Evolutionary conservation across 2,329 filamentous ascomycete species (phyloP).

Genomic region (Penicillium sp.): DNA sequence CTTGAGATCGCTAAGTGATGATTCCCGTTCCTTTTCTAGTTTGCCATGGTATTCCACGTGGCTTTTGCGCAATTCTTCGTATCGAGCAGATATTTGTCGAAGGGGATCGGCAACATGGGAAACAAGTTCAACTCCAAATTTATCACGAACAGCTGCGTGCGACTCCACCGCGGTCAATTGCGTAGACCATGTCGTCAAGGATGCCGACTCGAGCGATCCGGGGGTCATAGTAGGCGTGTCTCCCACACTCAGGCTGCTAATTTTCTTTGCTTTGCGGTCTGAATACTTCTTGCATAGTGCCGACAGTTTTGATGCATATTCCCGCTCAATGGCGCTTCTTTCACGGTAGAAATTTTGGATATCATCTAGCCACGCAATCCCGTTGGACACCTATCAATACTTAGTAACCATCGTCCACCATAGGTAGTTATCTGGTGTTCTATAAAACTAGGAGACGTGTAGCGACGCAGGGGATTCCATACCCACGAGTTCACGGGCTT

Average conservation of each 20-base stretch:
- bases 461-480: constrained; percentile 25
- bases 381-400: constrained; percentile 61
- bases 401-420: constrained; percentile 8
- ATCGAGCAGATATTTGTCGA: constrained; percentile 67
- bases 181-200: constrained; percentile 93
- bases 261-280: constrained; percentile 92
- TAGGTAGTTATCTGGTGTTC: background rate
- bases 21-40: constrained; percentile 83
- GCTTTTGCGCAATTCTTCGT: constrained; percentile 88
- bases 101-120: constrained; percentile 81
- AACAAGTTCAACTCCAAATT: constrained; percentile 73
- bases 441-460: background rate
- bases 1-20: constrained; percentile 75
- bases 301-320: constrained; percentile 85
- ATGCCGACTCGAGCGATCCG: constrained; percentile 92
- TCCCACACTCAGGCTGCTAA: constrained; percentile 81
- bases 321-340: constrained; percentile 89
- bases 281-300: constrained; percentile 92
- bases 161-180: constrained; percentile 87
- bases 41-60: constrained; percentile 86
- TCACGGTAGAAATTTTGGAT: constrained; percentile 97
- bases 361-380: constrained; percentile 93
- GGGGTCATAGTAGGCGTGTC: constrained; percentile 91
- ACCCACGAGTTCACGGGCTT: constrained; percentile 90
- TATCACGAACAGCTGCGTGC: constrained; percentile 83